A percentile compares a stretch with the other conserved stretches of the same genome.
Evolutionary conservation across 306 rosid species (phyloP).

Genomic region (Vicia villosa): DNA sequence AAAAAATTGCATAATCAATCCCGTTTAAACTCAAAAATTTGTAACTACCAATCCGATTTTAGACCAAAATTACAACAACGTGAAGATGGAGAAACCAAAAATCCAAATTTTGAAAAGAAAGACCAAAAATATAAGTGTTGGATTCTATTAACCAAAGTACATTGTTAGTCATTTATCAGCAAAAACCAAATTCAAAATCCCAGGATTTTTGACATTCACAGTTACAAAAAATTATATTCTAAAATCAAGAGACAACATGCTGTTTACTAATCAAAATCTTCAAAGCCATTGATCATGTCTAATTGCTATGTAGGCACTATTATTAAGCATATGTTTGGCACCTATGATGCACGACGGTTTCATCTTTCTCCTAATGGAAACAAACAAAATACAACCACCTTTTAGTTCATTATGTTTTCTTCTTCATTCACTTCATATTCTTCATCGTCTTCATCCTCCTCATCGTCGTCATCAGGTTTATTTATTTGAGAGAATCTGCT

Average conservation of each 20-base stretch:
- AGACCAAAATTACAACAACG: too few species aligned
- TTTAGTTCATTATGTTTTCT: conserved; percentile 18
- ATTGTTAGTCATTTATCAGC: too few species aligned
- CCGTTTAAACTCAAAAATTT: too few species aligned
- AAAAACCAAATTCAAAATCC: too few species aligned
- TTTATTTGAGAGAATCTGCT: conserved; percentile 18
- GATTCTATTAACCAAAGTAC: too few species aligned
- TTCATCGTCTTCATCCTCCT: conserved; percentile 22
- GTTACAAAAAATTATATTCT: conserved; percentile 3
- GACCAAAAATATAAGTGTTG: too few species aligned
- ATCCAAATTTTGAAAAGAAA: too few species aligned
- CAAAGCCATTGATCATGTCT: neutral
- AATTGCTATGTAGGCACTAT: neutral
- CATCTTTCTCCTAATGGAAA: conserved; percentile 22
- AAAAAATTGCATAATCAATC: too few species aligned
- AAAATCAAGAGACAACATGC: neutral
- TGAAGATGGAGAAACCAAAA: too few species aligned
- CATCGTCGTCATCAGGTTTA: conserved; percentile 31
- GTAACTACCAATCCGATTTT: too few species aligned
- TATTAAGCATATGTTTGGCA: conserved; percentile 16
- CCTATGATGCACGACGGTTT: neutral
- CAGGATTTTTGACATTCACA: neutral
- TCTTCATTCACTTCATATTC: conserved; percentile 45
- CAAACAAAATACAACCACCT: conserved; percentile 9
- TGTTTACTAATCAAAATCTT: conserved; percentile 6